Conservation (phyloP, 805 yeast species). For the Starmera amethionina region DNA sequence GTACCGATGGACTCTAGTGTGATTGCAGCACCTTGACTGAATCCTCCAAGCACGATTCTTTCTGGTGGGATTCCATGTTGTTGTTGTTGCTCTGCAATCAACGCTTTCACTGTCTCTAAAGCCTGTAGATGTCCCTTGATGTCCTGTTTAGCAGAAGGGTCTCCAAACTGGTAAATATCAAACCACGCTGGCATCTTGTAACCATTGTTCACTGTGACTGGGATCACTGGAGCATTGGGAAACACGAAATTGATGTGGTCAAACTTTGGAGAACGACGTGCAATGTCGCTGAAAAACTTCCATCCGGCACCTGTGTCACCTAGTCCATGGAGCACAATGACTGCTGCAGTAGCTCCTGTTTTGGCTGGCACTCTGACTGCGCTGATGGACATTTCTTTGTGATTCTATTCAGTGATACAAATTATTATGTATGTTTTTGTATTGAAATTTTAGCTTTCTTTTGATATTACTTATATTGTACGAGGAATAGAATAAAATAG, state of each 20-base stretch:
- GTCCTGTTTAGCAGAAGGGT: slow-evolving; percentile 33
- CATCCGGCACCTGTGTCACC: slow-evolving; percentile 92
- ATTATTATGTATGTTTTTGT: too few species aligned
- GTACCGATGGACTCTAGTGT: slow-evolving; percentile 51
- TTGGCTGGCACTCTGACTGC: slow-evolving; percentile 24
- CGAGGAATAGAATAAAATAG: too few species aligned
- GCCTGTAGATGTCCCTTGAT: slow-evolving; percentile 42
- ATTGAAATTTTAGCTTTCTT: neutral
- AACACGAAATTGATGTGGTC: slow-evolving; percentile 64
- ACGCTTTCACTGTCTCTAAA: slow-evolving; percentile 32
- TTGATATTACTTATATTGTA: too few species aligned
- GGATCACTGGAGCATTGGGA: slow-evolving; percentile 78
- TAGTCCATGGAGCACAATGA: slow-evolving; percentile 79
- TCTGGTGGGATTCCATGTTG: slow-evolving; percentile 46
- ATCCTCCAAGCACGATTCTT: slow-evolving; percentile 85
- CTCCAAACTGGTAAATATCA: slow-evolving; percentile 53
- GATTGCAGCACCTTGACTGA: slow-evolving; percentile 88
- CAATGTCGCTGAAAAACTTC: slow-evolving; percentile 66
- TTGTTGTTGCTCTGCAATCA: slow-evolving; percentile 40
- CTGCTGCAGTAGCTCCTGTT: slow-evolving; percentile 43
- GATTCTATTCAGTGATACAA: neutral
- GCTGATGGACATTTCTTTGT: slow-evolving; percentile 7
- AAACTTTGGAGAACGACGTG: slow-evolving; percentile 35
- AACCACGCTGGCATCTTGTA: slow-evolving; percentile 78
- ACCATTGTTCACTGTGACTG: slow-evolving; percentile 63